Percentiles rank a stretch among this genome's conserved stretches.
These are phyloP conservation scores for Scortechinia acanthostroma DNA, from an alignment of 2,329 filamentous ascomycete genomes.

Conservation along the genomic window DNA sequence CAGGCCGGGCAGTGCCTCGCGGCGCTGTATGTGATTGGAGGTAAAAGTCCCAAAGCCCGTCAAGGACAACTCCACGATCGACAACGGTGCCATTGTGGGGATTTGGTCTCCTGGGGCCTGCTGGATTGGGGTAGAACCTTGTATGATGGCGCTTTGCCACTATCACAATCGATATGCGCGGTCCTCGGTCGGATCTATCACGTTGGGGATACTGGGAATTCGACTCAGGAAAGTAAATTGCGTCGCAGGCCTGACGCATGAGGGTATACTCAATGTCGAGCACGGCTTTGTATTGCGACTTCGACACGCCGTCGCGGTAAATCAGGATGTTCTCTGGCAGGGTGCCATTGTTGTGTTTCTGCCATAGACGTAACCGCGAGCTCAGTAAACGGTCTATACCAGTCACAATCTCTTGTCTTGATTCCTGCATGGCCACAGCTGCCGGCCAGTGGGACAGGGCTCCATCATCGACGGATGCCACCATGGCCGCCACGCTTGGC, in stretches of 20 bases:
- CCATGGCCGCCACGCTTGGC: not conserved
- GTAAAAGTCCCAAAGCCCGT: not conserved
- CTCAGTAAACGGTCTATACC: too few species aligned
- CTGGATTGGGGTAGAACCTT: not conserved
- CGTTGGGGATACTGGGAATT: too few species aligned
- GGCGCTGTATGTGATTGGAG: not conserved
- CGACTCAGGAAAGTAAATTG: not conserved
- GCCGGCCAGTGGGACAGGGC: not conserved
- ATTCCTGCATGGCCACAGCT: not conserved
- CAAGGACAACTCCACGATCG: not conserved
- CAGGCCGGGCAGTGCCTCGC: not conserved
- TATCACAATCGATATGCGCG: not conserved
- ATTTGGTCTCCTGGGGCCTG: too few species aligned
- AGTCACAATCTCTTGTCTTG: not conserved
- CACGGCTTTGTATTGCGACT: not conserved
- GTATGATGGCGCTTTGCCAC: not conserved
- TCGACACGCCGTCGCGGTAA: not conserved
- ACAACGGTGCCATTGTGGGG: constrained; percentile 1
- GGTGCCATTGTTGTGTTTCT: not conserved
- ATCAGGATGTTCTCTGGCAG: not conserved
- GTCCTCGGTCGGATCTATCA: too few species aligned
- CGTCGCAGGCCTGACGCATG: not conserved
- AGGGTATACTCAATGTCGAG: not conserved
- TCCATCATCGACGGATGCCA: not conserved
- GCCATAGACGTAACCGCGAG: not conserved